Evolutionary conservation across 768 basidiomycete species (phyloP).

Genomic region (Nevesoporus exiguus): DNA sequence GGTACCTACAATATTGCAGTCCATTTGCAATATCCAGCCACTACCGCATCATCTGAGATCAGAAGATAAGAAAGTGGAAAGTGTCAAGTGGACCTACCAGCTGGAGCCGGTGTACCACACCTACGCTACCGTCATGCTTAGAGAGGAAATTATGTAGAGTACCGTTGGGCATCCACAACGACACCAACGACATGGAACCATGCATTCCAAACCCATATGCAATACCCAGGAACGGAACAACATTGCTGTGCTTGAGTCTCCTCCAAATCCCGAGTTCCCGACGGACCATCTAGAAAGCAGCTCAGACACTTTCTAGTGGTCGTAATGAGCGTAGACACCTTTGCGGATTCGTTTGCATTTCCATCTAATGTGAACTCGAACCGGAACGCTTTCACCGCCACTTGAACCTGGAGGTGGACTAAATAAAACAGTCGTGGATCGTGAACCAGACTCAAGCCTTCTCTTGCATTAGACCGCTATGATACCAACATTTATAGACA

Average conservation of each 20-base stretch:
- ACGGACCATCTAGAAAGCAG: background rate
- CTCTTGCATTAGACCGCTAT: background rate
- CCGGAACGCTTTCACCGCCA: background rate
- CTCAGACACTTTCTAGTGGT: background rate
- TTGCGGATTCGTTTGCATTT: background rate
- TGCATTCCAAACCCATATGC: background rate
- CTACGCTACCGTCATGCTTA: background rate
- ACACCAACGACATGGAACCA: background rate
- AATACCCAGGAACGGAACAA: background rate
- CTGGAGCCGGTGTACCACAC: background rate
- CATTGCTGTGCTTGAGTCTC: background rate
- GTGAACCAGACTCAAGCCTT: background rate
- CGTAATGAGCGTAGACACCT: background rate
- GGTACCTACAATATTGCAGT: constrained; percentile 8
- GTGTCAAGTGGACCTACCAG: background rate
- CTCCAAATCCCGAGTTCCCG: background rate
- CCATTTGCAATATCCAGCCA: constrained; percentile 13
- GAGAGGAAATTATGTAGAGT: background rate
- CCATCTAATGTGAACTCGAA: background rate
- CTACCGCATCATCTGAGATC: constrained; percentile 11
- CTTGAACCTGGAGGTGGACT: background rate
- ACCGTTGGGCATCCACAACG: background rate
- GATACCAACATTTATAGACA: background rate
- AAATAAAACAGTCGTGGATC: background rate
- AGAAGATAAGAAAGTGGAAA: constrained; percentile 4